Base-by-base conservation (phyloP, 2,329 filamentous ascomycete genomes). In the Aspergillus sergii region DNA sequence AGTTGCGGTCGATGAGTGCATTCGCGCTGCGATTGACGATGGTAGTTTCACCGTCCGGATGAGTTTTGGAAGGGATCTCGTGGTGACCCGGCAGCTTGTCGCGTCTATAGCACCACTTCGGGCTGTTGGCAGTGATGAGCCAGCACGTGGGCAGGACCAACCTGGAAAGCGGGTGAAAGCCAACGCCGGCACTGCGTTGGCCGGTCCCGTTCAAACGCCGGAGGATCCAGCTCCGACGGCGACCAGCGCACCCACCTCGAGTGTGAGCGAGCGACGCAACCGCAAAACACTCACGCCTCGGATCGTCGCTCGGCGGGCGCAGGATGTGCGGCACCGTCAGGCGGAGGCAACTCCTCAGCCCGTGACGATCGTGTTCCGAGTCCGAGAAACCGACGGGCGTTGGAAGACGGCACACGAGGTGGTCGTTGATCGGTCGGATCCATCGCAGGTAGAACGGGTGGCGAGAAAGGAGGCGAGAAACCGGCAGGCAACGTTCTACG, bases 401-500 rank as follows among this genome's bases (percentile, higher is more conserved):
- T 46, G 45, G 45, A 46, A 46, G 45, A 46, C 45, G 4, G 45
- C 21, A 2, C 45, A 64, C 28, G 21, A 66, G 63, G 63, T 68
- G 12, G 45, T 58, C 26, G 62, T 69, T n/a, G 59, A 68, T 28
- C 59, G 9, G 53, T 65, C 65, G 4, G 61, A 66, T 46, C 63
- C 60, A 23, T 65, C 34, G 12, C 14, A 61, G 60, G 59, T 68
- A 12, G 61, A 60, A 60, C 46, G 59, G 36, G 65, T 69, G 16
- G 64, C 60, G 34, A 59, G 59, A 23, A 68, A 66, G 32, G 54
- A 66, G 16, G 65, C 64, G 34, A 57, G 59, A 53, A 60, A 51
- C 59, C 54, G 28, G 4, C 14, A 68, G 46, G 61, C 58, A 41
- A 66, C 62, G 12, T 66, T 61, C 60, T 69, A 70, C 58, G 55